Base-by-base conservation (phyloP, 129 eudicot genomes). In the Gnaphalium uliginosum region DNA sequence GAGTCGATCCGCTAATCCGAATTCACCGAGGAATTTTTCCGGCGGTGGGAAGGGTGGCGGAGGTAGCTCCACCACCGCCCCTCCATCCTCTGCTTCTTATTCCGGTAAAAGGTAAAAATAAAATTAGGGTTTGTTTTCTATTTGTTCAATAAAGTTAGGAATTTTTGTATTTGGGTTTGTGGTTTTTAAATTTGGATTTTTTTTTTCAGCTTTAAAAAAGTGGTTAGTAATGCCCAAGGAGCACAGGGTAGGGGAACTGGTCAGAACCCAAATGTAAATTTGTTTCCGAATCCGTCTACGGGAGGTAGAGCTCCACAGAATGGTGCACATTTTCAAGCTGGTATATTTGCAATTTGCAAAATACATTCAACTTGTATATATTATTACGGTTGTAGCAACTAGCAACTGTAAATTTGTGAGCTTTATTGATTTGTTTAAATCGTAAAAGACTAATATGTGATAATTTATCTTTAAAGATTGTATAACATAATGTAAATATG, bases 1-100 rank as follows among this genome's bases (percentile, higher is more conserved):
- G 76, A 87, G 89, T 61, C 96, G 92, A 85, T 85, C 91, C 59
- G 82, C 80, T 35, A 78, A 71, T 61, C 83, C 86, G 39, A 77
- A 75, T 78, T 76, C 84, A 66, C 86, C 80, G 11, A 88, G 91
- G 32, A 83, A 87, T 73, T 84, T 65, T 82, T 25, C 89, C 18
- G 96, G 96, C 24, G 90, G 96, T 30, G 81, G 80, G 82, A 83
- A 81, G 79, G 92, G 93, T 66, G 92, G 71, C 63, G 80, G 89
- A 70, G 87, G 89, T 64, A 83, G 88, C 65, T 69, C 73, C 50
- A 15, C 81, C 79, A 71, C 82, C 84, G 90, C 69, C 77, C 89
- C 81, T 73, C 74, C 84, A 4, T 76, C 90, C 67, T 53, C 83
- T 33, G 76, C 79, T 30, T 71, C 6, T 59, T 24, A 86, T 58